phyloP scores from a whole-genome alignment of 257 asterid genomes.

The Salvia hispanica region DNA sequence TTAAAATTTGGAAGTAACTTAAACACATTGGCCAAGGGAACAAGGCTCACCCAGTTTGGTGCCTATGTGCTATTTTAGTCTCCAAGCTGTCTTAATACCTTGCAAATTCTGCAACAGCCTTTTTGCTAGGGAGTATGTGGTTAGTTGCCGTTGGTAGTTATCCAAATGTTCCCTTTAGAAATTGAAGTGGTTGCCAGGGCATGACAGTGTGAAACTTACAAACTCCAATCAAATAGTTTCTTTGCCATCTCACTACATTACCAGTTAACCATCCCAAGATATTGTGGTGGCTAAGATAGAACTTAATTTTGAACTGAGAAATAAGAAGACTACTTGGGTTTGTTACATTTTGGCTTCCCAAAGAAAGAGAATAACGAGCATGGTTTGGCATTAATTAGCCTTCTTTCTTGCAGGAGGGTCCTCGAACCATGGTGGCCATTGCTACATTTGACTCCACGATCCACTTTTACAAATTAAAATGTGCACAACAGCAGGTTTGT shows the following conservation, averaged over 20 bases:
- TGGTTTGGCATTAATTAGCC: constrained; percentile 21
- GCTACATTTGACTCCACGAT: constrained; percentile 91
- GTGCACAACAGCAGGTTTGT: constrained; percentile 75
- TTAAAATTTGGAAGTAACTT: neutral
- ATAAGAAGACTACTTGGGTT: constrained; percentile 19
- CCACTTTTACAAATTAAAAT: constrained; percentile 91
- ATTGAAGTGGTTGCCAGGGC: constrained; percentile 1
- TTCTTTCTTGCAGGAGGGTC: constrained; percentile 73
- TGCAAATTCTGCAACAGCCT: neutral
- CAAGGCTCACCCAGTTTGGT: neutral
- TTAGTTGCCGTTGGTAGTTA: neutral
- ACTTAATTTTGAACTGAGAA: neutral
- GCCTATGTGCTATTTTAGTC: neutral
- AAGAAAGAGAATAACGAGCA: constrained; percentile 23
- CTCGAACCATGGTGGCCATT: constrained; percentile 88
- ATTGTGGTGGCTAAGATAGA: constrained; percentile 13
- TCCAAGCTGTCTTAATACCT: neutral
- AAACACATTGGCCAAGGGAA: neutral
- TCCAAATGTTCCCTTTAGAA: neutral
- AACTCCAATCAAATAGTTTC: constrained; percentile 13
- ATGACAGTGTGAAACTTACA: neutral
- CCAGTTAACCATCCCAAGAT: constrained; percentile 12
- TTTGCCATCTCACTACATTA: neutral
- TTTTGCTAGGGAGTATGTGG: constrained; percentile 12
- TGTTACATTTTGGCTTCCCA: constrained; percentile 12